Evolutionary conservation across 768 basidiomycete species (phyloP), one percentile per base, ranked within the genome.

Genomic region (Agrocybe chaxingu): DNA sequence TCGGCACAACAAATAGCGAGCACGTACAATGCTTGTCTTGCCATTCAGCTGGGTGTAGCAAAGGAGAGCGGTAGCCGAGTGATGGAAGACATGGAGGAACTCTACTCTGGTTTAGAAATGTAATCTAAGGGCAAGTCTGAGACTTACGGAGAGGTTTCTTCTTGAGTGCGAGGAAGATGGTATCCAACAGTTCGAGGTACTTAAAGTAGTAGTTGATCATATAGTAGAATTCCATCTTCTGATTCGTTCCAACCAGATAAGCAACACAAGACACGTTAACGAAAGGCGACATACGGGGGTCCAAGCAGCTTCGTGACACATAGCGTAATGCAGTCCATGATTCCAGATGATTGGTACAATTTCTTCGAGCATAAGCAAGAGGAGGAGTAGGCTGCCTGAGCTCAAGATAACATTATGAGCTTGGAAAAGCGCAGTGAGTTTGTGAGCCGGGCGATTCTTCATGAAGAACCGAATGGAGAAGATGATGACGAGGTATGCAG

Each of bases 131-230:
- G 37, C 48, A 36, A 29, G 39, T 16, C 50, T 29, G 16, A 13
- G 33, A 70, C 85, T 53, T 63, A 95, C 94, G 90, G 44, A 99
- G 78, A 11, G 92, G 92, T 71, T 98, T 98, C 80, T 98, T 99
- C 83, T 98, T 99, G 61, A 98, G 73, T 8, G 90, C 91, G 57
- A 99, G 83, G 80, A 98, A 99, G 57, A 98, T 81, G 10, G 97
- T 99, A 75, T 98, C 97, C 56, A 96, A 68, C 52, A 98, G 82
- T 72, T 99, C 97, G 56, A 97, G 73, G 69, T 98, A 98, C 68
- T 98, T 98, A 82, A 97, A 92, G 72, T 87, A 94, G 74, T 98
- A 99, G 76, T 99, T 99, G 77, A 98, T 78, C 78, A 98, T 93
- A 76, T 99, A 98, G 76, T 91, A 98, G 63, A 94, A 87, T 73